Percentiles rank a stretch among this genome's conserved stretches.
Evolutionary conservation across 129 eudicot species (phyloP).

Genomic region (sunflower (Helianthus annuus)): DNA sequence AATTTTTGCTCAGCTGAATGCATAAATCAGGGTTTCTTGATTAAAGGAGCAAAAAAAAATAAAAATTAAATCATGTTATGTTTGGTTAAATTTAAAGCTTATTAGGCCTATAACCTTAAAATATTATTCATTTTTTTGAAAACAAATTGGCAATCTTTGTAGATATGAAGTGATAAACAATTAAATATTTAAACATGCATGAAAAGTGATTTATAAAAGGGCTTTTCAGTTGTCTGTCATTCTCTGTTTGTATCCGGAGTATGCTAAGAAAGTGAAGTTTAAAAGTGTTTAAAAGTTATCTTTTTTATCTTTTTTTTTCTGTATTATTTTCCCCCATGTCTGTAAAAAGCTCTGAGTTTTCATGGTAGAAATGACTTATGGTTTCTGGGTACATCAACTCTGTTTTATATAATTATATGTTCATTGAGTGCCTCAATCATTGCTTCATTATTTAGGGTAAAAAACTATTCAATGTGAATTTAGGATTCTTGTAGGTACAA

Average conservation of each 20-base stretch:
- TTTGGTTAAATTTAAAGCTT: conserved; percentile 1
- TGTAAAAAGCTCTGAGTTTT: conserved; percentile 27
- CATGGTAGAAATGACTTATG: conserved; percentile 27
- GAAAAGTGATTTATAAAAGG: conserved; percentile 27
- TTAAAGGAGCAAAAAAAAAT: not conserved
- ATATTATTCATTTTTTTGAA: not conserved
- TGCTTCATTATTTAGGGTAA: conserved; percentile 21
- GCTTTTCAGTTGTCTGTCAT: conserved; percentile 37
- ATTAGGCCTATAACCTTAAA: not conserved
- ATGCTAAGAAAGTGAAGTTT: conserved; percentile 31
- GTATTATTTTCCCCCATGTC: conserved; percentile 15
- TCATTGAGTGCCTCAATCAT: conserved; percentile 24
- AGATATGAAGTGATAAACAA: conserved; percentile 23
- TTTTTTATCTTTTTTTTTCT: conserved; percentile 12
- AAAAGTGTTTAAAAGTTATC: conserved; percentile 22
- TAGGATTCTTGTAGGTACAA: conserved; percentile 23
- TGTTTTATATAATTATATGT: conserved; percentile 15
- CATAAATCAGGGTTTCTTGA: not conserved
- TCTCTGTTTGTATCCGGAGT: conserved; percentile 36
- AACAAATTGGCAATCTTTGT: not conserved
- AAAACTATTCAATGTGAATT: conserved; percentile 8
- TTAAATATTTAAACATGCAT: no score
- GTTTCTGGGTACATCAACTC: conserved; percentile 24
- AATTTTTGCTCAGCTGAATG: no score
- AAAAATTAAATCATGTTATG: conserved; percentile 1